These are phyloP conservation scores for Trametes cubensis DNA, from an alignment of 768 basidiomycete species.

Conservation along the genomic window DNA sequence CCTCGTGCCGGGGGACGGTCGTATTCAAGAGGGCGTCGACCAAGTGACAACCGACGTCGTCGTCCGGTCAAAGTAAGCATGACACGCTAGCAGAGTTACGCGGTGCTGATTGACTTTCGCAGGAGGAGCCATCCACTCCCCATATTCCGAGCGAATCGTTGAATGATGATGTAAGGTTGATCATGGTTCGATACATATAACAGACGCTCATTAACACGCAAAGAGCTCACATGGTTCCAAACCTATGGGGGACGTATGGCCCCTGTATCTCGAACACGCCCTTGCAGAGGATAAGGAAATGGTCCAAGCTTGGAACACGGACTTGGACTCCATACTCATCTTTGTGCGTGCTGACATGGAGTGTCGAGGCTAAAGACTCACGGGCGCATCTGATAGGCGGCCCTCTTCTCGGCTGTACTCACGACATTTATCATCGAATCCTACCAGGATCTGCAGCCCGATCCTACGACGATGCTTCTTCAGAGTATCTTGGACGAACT, in stretches of 20 bases:
- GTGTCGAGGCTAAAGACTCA: neutral
- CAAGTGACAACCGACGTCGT: too few species aligned
- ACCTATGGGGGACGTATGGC: neutral
- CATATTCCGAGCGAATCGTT: too few species aligned
- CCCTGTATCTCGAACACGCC: slow-evolving; percentile 3
- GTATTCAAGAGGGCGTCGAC: too few species aligned
- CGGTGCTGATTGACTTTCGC: too few species aligned
- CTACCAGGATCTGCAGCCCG: slow-evolving; percentile 26
- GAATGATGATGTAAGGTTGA: too few species aligned
- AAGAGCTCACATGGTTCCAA: too few species aligned
- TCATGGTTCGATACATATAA: too few species aligned
- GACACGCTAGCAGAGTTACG: too few species aligned
- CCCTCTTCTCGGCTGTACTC: slow-evolving; percentile 35
- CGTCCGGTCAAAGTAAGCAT: too few species aligned
- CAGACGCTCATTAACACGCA: too few species aligned
- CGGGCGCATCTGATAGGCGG: slow-evolving; percentile 25
- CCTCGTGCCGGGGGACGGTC: too few species aligned
- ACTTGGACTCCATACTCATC: slow-evolving; percentile 5
- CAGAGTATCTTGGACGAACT: slow-evolving; percentile 2
- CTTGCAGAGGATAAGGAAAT: slow-evolving; percentile 2
- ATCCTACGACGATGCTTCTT: slow-evolving; percentile 17
- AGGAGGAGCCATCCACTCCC: too few species aligned
- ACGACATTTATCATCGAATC: slow-evolving; percentile 36
- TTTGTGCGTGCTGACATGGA: neutral
- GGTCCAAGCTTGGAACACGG: slow-evolving; percentile 1